Evolutionary conservation across 257 asterid species (phyloP).

Genomic region (Nicotiana sylvestris): DNA sequence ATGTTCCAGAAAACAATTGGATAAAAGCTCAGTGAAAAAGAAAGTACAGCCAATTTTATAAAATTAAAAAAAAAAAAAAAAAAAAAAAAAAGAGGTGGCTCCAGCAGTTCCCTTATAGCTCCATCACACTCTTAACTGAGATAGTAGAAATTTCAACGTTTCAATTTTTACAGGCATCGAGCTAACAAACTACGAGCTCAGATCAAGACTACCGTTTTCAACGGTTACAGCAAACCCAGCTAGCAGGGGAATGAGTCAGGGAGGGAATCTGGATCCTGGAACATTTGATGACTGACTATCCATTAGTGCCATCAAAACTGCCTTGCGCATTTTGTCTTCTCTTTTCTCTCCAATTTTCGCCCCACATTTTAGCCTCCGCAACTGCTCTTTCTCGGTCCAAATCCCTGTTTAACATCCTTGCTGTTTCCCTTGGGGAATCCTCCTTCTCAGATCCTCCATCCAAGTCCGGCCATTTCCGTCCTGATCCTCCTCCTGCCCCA

Average conservation of each 20-base stretch:
- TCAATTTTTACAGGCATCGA: not conserved
- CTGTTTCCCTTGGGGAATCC: constrained; percentile 75
- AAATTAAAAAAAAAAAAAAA: not conserved
- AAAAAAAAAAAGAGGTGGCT: not conserved
- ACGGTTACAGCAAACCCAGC: not conserved
- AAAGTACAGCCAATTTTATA: not conserved
- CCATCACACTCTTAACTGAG: not conserved
- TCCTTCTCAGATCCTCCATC: constrained; percentile 84
- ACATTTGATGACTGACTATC: constrained; percentile 28
- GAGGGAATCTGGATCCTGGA: not conserved
- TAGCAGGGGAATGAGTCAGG: not conserved
- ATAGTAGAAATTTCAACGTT: not conserved
- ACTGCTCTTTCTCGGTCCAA: constrained; percentile 90
- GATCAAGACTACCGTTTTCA: not conserved
- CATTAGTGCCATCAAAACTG: constrained; percentile 55
- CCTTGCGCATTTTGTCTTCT: constrained; percentile 65
- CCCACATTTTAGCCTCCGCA: constrained; percentile 99
- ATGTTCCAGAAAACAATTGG: not conserved
- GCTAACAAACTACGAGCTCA: not conserved
- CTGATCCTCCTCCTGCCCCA: constrained; percentile 53
- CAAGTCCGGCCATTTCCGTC: constrained; percentile 55
- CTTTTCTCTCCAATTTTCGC: constrained; percentile 88
- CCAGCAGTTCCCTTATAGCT: constrained; percentile 8
- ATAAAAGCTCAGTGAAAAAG: not conserved
- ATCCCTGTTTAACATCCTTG: constrained; percentile 60